Evolutionary conservation across 495 filamentous ascomycete species (phyloP), one percentile per base, ranked within the genome.

Genomic region (Copromyces sp.): DNA sequence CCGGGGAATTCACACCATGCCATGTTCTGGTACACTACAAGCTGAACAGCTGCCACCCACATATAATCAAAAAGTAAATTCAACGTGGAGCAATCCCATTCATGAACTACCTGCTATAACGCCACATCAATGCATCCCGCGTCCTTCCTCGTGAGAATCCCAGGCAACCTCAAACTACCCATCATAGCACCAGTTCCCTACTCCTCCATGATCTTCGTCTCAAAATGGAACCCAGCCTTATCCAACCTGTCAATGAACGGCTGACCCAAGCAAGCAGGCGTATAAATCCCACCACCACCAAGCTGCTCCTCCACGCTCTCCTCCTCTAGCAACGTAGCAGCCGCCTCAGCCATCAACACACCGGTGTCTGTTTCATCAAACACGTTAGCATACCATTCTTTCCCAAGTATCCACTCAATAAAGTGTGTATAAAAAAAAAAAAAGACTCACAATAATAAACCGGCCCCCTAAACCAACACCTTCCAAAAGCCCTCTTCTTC

Each of bases 241-340:
- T 87, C 84, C 73, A 95, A 78, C 53, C 92, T 86, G 77, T 95
- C 90, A 72, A 95, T 85, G 77, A 88, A 94, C 39, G 84, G 83
- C 79, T 94, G 90, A 0, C 94, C 94, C 44, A 97, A 81, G 45
- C 88, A 92, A n/a, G 93, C 91, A n/a, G 94, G 86, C 1, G 94
- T 97, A 24, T 94, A 89, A 35, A 96, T 45, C 0, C 79, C 83
- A 11, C 93, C 93, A 35, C 92, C 90, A 0, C 86, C 83, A 1
- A 92, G 83, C 24, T 87, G 82, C 40, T 88, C 77, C 68, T 89
- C 88, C 39, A 32, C 53, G 24, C 24, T 32, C 24, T 65, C 53
- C 9, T 92, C 87, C 35, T 89, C 82, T 17, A 96, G 83, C 39
- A 97, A 82, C 4, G 89, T 87, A 74, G 89, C 86, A 2, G 92